Percentiles rank a stretch among this genome's conserved stretches.
Conservation (phyloP, 1,139 yeast genomes). For the Scheffersomyces cryptocercus region DNA sequence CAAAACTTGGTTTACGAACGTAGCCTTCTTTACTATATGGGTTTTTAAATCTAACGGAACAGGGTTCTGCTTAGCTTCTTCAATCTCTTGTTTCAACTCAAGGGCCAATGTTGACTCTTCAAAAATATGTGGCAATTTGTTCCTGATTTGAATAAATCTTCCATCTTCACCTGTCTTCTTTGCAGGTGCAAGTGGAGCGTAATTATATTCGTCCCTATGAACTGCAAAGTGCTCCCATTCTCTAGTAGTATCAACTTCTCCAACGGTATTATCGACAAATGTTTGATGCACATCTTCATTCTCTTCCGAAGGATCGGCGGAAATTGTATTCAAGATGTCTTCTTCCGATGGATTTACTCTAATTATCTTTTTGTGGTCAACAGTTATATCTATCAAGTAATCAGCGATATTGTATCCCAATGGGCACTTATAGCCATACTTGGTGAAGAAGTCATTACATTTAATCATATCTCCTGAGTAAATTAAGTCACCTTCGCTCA, state of each 20-base stretch:
- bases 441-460: conserved; percentile 71
- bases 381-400: conserved; percentile 85
- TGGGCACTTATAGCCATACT: conserved; percentile 82
- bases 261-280: conserved; percentile 29
- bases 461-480: conserved; percentile 82
- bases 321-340: conserved; percentile 23
- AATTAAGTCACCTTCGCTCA: conserved; percentile 83
- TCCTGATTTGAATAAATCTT: conserved; percentile 31
- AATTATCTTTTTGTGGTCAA: conserved; percentile 49
- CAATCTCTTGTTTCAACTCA: conserved; percentile 52
- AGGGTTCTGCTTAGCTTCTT: conserved; percentile 32
- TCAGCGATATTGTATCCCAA: conserved; percentile 92
- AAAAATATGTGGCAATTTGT: conserved; percentile 42
- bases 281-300: conserved; percentile 39
- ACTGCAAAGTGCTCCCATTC: conserved; percentile 91
- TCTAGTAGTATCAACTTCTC: conserved; percentile 59
- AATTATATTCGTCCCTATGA: conserved; percentile 71
- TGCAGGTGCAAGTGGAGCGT: conserved; percentile 17
- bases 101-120: conserved; percentile 50
- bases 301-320: conserved; percentile 20
- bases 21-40: conserved; percentile 50
- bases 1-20: conserved; percentile 59
- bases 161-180: conserved; percentile 26
- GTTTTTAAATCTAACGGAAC: conserved; percentile 35
- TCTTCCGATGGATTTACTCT: conserved; percentile 18